Conservation (phyloP, 345 rosid species). For the Sapria himalayana region DNA sequence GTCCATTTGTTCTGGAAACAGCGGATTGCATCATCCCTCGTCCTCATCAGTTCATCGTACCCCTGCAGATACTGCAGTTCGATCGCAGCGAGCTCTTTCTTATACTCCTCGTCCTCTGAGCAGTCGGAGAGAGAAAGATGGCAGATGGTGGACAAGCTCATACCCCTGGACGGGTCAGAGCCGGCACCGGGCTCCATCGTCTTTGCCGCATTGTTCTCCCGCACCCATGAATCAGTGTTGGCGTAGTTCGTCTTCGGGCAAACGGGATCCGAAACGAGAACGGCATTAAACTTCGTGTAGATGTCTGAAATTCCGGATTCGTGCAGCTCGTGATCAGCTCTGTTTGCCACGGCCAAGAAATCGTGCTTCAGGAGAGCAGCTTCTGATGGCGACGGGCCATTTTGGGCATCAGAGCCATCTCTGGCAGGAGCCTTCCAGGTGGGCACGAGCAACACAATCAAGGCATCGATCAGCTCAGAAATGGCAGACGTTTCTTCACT, state of each 20-base stretch:
- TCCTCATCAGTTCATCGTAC: constrained; percentile 34
- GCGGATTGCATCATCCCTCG: constrained; percentile 47
- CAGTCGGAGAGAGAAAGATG: constrained; percentile 18
- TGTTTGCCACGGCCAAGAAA: constrained; percentile 6
- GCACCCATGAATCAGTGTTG: constrained; percentile 8
- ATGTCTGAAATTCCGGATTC: constrained; percentile 28
- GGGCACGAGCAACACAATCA: constrained; percentile 32
- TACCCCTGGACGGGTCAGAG: constrained; percentile 21
- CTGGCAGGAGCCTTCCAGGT: constrained; percentile 18
- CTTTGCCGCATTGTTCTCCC: constrained; percentile 10
- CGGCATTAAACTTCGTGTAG: constrained; percentile 24
- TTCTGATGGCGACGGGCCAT: constrained; percentile 13
- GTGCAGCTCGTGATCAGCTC: constrained; percentile 8
- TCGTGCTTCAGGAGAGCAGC: constrained; percentile 9
- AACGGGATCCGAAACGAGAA: constrained; percentile 10
- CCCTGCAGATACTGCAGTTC: constrained; percentile 32
- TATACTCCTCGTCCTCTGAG: constrained; percentile 22
- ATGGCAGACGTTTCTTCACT: constrained; percentile 36
- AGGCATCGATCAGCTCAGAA: constrained; percentile 50
- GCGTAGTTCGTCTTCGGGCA: constrained; percentile 1
- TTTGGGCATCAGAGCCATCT: constrained; percentile 18
- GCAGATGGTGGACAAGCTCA: constrained; percentile 20
- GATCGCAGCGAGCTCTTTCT: constrained; percentile 33
- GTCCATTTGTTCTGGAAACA: constrained; percentile 45
- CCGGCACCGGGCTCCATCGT: constrained; percentile 18